phyloP scores from a whole-genome alignment of 1,284 basidiomycete species.

The Ceraceosorus bombacis region DNA sequence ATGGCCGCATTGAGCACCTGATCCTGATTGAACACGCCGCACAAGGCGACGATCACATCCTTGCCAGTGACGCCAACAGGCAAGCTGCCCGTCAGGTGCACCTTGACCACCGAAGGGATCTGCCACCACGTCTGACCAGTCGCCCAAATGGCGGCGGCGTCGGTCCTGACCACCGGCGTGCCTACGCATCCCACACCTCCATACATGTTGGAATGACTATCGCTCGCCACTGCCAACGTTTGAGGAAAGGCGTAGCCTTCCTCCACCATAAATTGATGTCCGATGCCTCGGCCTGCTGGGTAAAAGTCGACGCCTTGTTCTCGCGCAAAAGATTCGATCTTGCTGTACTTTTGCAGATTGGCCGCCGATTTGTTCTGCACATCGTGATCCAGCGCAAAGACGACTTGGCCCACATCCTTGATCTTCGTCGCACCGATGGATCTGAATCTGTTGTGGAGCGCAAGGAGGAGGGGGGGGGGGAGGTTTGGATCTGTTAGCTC shows the following conservation, averaged over 20 bases:
- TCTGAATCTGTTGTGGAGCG: constrained; percentile 63
- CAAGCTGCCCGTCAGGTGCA: constrained; percentile 76
- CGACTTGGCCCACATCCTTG: constrained; percentile 72
- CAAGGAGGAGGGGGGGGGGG: neutral
- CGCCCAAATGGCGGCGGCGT: constrained; percentile 93
- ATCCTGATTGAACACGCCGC: constrained; percentile 92
- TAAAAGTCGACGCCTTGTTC: constrained; percentile 86
- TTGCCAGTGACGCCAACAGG: constrained; percentile 90
- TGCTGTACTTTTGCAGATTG: constrained; percentile 85
- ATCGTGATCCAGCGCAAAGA: constrained; percentile 96
- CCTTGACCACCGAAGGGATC: constrained; percentile 90
- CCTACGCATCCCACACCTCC: constrained; percentile 95
- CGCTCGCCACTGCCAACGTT: constrained; percentile 63
- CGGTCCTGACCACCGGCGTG: constrained; percentile 73
- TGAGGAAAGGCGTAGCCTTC: constrained; percentile 48
- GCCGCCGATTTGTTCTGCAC: constrained; percentile 93
- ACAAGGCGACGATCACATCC: constrained; percentile 94
- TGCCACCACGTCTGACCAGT: constrained; percentile 99
- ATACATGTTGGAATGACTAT: constrained; percentile 98
- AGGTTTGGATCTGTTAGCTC: neutral
- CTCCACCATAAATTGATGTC: constrained; percentile 51
- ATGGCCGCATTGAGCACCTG: constrained; percentile 97
- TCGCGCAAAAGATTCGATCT: constrained; percentile 85
- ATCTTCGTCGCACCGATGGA: constrained; percentile 86
- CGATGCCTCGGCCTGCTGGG: constrained; percentile 95